Evolutionary conservation across 805 yeast species (phyloP), one percentile per base, ranked within the genome.

Genomic region (Ogataea trehaloabstinens): DNA sequence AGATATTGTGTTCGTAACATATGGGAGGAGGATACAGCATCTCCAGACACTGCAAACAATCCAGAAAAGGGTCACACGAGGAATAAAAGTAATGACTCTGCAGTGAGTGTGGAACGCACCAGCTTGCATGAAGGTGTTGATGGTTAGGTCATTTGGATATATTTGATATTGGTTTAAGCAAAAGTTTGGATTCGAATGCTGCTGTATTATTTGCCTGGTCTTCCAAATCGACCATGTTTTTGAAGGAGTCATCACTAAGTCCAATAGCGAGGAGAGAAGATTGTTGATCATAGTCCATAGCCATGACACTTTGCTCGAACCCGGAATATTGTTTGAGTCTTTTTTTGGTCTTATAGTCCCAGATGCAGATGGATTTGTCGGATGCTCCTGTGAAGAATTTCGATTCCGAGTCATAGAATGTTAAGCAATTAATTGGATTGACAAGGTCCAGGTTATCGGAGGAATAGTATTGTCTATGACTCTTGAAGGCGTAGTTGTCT

Each of bases 401-500:
- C 1, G 44, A 38, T 2, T 42, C 40, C 12, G 40, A 19, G 27
- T 50, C 44, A 15, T 32, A 32, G 35, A 52, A 46, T 19, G 45
- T 38, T 5, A 55, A 16, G 19, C 48, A 48, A 31, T 53, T 48
- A 34, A 58, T 44, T 3, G 64, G 56, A 11, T 55, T 51, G 15
- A 53, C 51, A 16, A 56, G 38, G 12, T 51, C 53, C 12, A 50
- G 40, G 17, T 35, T 34, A 24, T 45, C 47, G 18, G 38, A 22
- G 20, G 45, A 38, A 4, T 50, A 34, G n/a, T 43, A 40, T 19
- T 46, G 58, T 22, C 95, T 63, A 58, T 88, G 96, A 44, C 95
- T 82, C 52, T 87, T 79, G 68, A 88, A 88, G 0, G 95, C 91
- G 58, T 81, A 89, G 39, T 78, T 74, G 16, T 41, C 35, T 25